phyloP scores from a whole-genome alignment of 208 protist species.

The Strigomonas oncopelti region DNA sequence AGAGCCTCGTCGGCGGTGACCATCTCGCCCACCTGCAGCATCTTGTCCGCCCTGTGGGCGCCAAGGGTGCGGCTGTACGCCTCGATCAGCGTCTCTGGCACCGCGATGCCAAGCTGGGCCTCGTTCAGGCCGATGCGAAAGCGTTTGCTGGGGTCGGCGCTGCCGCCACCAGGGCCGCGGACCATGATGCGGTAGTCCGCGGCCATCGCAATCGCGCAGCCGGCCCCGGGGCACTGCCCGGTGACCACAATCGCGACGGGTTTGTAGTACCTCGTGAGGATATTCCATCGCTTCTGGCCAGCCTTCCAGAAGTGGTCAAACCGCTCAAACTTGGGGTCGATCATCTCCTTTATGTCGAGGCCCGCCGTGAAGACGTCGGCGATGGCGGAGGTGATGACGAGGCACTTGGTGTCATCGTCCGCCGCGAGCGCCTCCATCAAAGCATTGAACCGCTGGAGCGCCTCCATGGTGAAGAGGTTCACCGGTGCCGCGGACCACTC shows the following conservation, averaged over 20 bases:
- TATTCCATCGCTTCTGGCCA: slow-evolving; percentile 65
- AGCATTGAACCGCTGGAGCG: too few relatives aligned
- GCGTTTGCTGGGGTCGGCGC: slow-evolving; percentile 17
- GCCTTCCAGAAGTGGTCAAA: slow-evolving; percentile 63
- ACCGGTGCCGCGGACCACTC: too few relatives aligned
- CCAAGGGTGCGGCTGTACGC: slow-evolving; percentile 30
- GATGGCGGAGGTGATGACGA: slow-evolving; percentile 70
- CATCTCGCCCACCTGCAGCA: slow-evolving; percentile 33
- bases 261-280: slow-evolving; percentile 73
- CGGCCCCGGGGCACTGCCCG: slow-evolving; percentile 64
- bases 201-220: slow-evolving; percentile 67
- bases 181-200: slow-evolving; percentile 83
- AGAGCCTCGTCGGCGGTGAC: slow-evolving; percentile 29
- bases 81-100: slow-evolving; percentile 28
- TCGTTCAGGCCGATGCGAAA: slow-evolving; percentile 34
- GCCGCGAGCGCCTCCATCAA: slow-evolving; percentile 10
- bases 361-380: slow-evolving; percentile 77
- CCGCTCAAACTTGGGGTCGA: slow-evolving; percentile 24
- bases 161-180: not conserved
- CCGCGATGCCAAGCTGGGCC: slow-evolving; percentile 32
- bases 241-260: slow-evolving; percentile 73
- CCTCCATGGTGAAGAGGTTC: too few relatives aligned
- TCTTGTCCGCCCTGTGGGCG: slow-evolving; percentile 25
- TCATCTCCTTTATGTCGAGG: slow-evolving; percentile 67
- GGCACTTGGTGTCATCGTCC: slow-evolving; percentile 55